Conservation (phyloP, 768 basidiomycete genomes). For the Boletus coccyginus region DNA sequence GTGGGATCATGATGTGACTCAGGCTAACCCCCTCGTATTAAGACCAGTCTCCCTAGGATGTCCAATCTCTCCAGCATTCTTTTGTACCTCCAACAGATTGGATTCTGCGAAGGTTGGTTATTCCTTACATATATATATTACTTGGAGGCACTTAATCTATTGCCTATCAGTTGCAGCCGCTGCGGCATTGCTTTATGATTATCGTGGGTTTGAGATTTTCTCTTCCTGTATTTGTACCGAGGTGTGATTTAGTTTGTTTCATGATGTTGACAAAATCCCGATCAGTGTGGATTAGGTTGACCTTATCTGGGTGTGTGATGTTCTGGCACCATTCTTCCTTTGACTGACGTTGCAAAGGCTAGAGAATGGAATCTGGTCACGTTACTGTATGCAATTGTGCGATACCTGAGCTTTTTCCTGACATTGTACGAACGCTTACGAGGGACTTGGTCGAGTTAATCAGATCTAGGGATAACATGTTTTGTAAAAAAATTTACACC, state of each 20-base stretch:
- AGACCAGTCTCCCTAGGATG: constrained; percentile 2
- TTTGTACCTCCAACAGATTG: constrained; percentile 7
- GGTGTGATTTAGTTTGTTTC: neutral
- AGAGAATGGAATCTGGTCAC: constrained; percentile 18
- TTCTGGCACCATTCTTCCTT: neutral
- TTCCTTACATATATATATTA: neutral
- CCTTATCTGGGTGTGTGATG: constrained; percentile 14
- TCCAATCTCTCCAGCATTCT: neutral
- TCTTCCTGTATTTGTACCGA: neutral
- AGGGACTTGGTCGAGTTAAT: neutral
- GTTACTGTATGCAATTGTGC: constrained; percentile 16
- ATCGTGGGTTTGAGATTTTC: constrained; percentile 4
- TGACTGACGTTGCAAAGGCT: constrained; percentile 6
- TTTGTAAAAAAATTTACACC: constrained; percentile 7
- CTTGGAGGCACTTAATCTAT: neutral
- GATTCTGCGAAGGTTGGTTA: constrained; percentile 7
- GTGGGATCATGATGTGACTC: no score
- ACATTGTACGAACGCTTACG: constrained; percentile 1
- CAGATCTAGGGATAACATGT: neutral
- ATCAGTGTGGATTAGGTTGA: constrained; percentile 12
- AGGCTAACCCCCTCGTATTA: no score
- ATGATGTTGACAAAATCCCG: neutral
- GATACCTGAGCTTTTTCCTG: constrained; percentile 16
- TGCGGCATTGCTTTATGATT: constrained; percentile 15
- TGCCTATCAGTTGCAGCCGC: constrained; percentile 6